These are phyloP conservation scores for Xylariomycetidae sp. DNA, from an alignment of 2,329 filamentous ascomycete genomes.

Conservation along the genomic window DNA sequence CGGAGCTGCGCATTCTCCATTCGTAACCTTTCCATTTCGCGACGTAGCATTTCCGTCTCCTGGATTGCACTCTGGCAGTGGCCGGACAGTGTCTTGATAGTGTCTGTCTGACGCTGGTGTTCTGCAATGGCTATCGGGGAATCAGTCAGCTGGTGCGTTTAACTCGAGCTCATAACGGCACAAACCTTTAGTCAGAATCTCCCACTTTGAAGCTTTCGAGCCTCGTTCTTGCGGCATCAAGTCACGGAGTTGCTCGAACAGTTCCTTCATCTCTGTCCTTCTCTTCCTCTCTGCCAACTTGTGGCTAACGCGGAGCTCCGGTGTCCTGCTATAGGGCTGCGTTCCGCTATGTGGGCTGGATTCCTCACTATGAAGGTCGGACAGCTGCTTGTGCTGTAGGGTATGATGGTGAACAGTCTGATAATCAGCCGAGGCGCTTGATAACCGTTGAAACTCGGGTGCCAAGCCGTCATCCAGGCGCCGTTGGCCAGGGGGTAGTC, in stretches of 20 bases:
- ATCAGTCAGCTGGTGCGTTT: constrained; percentile 10
- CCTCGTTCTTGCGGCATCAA: constrained; percentile 75
- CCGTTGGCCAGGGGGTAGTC: constrained; percentile 65
- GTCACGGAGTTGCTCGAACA: constrained; percentile 75
- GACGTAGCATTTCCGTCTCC: constrained; percentile 43
- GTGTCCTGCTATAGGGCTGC: constrained; percentile 77
- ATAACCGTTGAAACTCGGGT: constrained; percentile 41
- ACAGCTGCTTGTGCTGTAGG: constrained; percentile 67
- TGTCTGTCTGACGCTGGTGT: constrained; percentile 49
- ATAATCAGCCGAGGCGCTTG: constrained; percentile 47
- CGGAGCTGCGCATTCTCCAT: constrained; percentile 45
- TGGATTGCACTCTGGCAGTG: constrained; percentile 35
- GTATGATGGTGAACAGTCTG: constrained; percentile 65
- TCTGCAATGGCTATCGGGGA: constrained; percentile 50
- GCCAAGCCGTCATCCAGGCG: constrained; percentile 57
- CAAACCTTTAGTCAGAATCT: constrained; percentile 75
- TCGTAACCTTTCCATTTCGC: constrained; percentile 41
- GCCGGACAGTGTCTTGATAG: constrained; percentile 39
- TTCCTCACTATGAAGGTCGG: constrained; percentile 58
- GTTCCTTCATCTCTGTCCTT: constrained; percentile 80
- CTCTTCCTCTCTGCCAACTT: constrained; percentile 81
- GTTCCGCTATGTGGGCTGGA: constrained; percentile 45
- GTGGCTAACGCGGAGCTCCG: constrained; percentile 75
- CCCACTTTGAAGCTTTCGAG: constrained; percentile 84
- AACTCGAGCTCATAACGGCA: no score